Conservation (phyloP, 305 asterid species). For the Fraxinus angustifolia region DNA sequence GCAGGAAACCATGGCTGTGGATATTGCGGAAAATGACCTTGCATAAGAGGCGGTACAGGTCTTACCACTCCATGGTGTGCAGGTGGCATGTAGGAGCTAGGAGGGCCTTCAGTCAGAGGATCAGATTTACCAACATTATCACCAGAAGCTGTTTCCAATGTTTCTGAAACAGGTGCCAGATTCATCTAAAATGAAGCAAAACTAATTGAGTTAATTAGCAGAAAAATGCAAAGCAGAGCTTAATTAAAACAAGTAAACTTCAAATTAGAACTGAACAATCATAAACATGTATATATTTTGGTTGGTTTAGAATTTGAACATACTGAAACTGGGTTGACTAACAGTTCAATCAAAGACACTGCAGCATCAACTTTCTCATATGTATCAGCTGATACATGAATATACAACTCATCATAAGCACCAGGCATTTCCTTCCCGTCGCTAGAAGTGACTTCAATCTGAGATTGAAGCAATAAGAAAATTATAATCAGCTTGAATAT, state of each 20-base stretch:
- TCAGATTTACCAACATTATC: constrained; percentile 8
- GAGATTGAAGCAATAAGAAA: constrained; percentile 13
- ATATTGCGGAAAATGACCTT: constrained; percentile 48
- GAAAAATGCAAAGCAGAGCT: not conserved
- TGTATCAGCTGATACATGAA: constrained; percentile 77
- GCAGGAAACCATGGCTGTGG: constrained; percentile 57
- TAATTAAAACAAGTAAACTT: not conserved
- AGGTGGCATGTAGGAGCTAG: constrained; percentile 30
- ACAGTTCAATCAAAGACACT: constrained; percentile 72
- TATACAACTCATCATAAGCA: constrained; percentile 61
- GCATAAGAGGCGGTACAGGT: constrained; percentile 35
- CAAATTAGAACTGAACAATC: not conserved
- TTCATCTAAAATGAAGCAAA: constrained; percentile 41
- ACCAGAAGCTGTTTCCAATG: constrained; percentile 36
- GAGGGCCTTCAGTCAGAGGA: constrained; percentile 31
- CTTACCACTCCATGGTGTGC: constrained; percentile 42
- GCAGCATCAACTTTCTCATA: constrained; percentile 88
- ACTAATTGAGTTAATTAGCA: constrained; percentile 3
- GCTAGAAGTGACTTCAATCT: constrained; percentile 61
- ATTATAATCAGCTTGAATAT: not conserved
- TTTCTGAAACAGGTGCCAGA: constrained; percentile 41
- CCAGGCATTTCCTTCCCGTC: constrained; percentile 44
- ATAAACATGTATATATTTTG: not conserved
- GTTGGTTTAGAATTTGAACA: constrained; percentile 28
- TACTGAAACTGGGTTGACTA: constrained; percentile 76